phyloP scores from a whole-genome alignment of 305 asterid genomes.

The Euphrasia arctica region DNA sequence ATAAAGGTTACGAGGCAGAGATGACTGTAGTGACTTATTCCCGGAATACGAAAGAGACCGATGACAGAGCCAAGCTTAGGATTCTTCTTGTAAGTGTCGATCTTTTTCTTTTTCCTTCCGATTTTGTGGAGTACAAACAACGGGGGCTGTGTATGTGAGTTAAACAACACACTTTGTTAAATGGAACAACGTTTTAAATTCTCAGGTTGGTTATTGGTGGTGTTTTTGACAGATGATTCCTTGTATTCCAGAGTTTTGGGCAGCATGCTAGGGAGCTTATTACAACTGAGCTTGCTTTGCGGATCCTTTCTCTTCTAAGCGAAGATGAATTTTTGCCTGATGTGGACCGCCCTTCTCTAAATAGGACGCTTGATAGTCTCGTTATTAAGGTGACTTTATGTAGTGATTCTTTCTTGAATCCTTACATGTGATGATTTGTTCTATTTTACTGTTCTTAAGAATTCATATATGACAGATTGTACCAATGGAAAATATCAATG shows the following conservation, averaged over 20 bases:
- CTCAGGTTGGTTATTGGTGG: slow-evolving; percentile 88
- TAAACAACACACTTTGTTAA: slow-evolving; percentile 6
- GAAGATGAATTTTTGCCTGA: slow-evolving; percentile 91
- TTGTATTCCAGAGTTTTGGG: slow-evolving; percentile 99
- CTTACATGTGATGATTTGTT: slow-evolving; percentile 2
- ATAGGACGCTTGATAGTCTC: slow-evolving; percentile 70
- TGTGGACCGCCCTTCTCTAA: slow-evolving; percentile 50
- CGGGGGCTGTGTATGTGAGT: slow-evolving; percentile 5
- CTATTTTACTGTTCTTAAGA: slow-evolving; percentile 17
- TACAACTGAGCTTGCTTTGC: slow-evolving; percentile 80
- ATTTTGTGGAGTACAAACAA: slow-evolving; percentile 21
- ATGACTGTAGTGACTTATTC: slow-evolving; percentile 69
- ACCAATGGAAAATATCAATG: slow-evolving; percentile 88
- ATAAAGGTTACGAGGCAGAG: slow-evolving; percentile 78
- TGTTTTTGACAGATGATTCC: slow-evolving; percentile 97
- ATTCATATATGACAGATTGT: slow-evolving; percentile 54
- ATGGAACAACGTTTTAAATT: slow-evolving; percentile 43
- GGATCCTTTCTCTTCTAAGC: slow-evolving; percentile 80
- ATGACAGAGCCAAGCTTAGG: slow-evolving; percentile 65
- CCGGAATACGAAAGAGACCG: slow-evolving; percentile 55
- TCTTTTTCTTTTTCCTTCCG: background rate
- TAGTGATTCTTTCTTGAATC: slow-evolving; percentile 10
- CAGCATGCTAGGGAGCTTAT: slow-evolving; percentile 99
- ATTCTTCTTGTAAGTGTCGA: slow-evolving; percentile 75
- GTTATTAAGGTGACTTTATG: slow-evolving; percentile 85